phyloP scores from a whole-genome alignment of 192 early-diverging fungal species.

The Backusella tuberculispora region DNA sequence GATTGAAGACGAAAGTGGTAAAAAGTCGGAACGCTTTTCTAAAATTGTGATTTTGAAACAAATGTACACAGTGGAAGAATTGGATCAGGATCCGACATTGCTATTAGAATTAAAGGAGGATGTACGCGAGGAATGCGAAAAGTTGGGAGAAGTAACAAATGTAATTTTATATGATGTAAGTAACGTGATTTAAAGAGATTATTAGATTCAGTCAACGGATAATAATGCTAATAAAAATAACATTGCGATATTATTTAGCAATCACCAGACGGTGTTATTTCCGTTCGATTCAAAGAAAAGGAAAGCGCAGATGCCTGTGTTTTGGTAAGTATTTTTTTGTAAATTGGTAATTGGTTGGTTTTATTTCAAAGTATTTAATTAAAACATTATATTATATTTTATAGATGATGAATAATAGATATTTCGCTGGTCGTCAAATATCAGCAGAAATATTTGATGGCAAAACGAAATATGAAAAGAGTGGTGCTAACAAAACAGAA shows the following conservation, averaged over 20 bases:
- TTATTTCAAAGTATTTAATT: neutral
- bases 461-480: slow-evolving; percentile 73
- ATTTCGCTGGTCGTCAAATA: slow-evolving; percentile 85
- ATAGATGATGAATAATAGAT: slow-evolving; percentile 89
- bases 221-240: neutral
- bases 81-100: slow-evolving; percentile 88
- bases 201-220: neutral
- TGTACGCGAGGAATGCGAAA: slow-evolving; percentile 91
- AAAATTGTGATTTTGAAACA: slow-evolving; percentile 92
- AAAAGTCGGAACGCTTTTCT: slow-evolving; percentile 73
- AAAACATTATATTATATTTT: slow-evolving; percentile 3
- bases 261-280: slow-evolving; percentile 82
- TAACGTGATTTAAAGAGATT: neutral
- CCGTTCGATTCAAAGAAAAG: slow-evolving; percentile 86
- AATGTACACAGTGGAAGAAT: slow-evolving; percentile 90
- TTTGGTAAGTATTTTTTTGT: slow-evolving; percentile 55
- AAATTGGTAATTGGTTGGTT: too few relatives aligned
- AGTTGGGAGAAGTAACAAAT: slow-evolving; percentile 91
- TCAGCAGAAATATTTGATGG: slow-evolving; percentile 82
- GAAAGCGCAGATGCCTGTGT: slow-evolving; percentile 82
- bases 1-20: slow-evolving; percentile 74
- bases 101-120: slow-evolving; percentile 94
- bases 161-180: slow-evolving; percentile 93
- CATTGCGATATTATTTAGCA: slow-evolving; percentile 46
- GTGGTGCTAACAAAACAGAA: slow-evolving; percentile 52